These are phyloP conservation scores for Salix koriyanagi DNA, from an alignment of 345 rosid species.

Conservation along the genomic window DNA sequence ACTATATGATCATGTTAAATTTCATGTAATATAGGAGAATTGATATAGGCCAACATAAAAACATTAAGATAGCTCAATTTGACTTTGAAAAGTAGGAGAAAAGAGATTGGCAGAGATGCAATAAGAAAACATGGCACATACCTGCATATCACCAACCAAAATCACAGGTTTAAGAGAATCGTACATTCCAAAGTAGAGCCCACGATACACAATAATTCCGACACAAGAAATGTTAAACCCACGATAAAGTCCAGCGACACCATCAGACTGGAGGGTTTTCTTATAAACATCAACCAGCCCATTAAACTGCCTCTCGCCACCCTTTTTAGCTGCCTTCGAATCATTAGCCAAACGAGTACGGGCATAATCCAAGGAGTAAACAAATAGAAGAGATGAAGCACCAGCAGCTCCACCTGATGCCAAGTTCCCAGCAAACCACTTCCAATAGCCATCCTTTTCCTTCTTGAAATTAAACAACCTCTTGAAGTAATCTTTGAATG, in stretches of 20 bases:
- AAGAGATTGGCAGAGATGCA: too few relatives aligned
- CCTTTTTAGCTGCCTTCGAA: conserved; percentile 28
- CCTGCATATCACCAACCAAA: conserved; percentile 22
- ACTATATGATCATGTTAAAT: background rate
- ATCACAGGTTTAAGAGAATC: conserved; percentile 33
- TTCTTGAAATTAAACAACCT: conserved; percentile 32
- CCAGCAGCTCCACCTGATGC: conserved; percentile 34
- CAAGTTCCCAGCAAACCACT: conserved; percentile 32
- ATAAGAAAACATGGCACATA: background rate
- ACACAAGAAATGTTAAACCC: conserved; percentile 33
- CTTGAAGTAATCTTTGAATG: conserved; percentile 34
- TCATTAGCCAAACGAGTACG: conserved; percentile 34
- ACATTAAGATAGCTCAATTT: background rate
- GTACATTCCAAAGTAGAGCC: conserved; percentile 32
- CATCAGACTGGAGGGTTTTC: conserved; percentile 26
- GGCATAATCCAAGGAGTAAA: conserved; percentile 33
- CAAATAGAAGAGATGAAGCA: conserved; percentile 30
- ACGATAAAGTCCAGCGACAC: conserved; percentile 30
- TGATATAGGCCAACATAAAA: too few relatives aligned
- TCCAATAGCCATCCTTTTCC: conserved; percentile 30
- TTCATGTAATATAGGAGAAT: background rate
- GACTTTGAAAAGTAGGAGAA: background rate
- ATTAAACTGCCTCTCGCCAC: conserved; percentile 28
- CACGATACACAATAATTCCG: conserved; percentile 31
- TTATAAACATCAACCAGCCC: conserved; percentile 30